Evolutionary conservation across 2,329 filamentous ascomycete genomes (phyloP).

Genomic region (Cryphonectria naterciae): DNA sequence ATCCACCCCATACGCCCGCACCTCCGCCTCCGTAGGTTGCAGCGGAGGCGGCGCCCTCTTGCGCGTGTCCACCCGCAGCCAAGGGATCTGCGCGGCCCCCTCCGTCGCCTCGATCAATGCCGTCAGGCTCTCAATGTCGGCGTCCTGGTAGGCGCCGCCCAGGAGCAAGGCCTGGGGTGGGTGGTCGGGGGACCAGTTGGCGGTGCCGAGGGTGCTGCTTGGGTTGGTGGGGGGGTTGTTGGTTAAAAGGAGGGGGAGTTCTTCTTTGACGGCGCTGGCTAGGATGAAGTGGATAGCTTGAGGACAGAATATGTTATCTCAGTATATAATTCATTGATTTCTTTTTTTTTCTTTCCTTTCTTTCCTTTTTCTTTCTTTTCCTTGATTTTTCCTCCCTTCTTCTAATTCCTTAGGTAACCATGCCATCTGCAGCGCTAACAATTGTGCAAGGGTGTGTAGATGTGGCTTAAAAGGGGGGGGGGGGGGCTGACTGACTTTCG

Average conservation of each 20-base stretch:
- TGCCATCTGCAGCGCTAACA: background rate
- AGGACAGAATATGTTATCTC: background rate
- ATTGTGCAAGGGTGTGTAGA: too few relatives aligned
- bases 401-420: background rate
- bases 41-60: constrained; percentile 21
- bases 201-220: constrained; percentile 31
- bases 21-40: constrained; percentile 18
- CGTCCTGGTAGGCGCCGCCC: constrained; percentile 33
- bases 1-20: constrained; percentile 35
- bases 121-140: constrained; percentile 29
- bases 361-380: too few relatives aligned
- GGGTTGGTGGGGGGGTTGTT: constrained; percentile 24
- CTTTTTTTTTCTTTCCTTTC: background rate
- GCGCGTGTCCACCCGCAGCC: constrained; percentile 20
- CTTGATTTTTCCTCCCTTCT: too few relatives aligned
- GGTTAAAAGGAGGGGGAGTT: constrained; percentile 33
- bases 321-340: background rate
- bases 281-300: constrained; percentile 34
- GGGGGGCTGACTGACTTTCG: constrained; percentile 3
- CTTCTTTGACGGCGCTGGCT: constrained; percentile 24
- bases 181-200: constrained; percentile 22
- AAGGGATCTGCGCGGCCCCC: constrained; percentile 19
- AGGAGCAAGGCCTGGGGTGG: constrained; percentile 32
- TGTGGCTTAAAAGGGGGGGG: too few relatives aligned
- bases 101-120: constrained; percentile 6